These are phyloP conservation scores for Sugiyamaella smithiae DNA, from an alignment of 805 yeast species.

Conservation along the genomic window DNA sequence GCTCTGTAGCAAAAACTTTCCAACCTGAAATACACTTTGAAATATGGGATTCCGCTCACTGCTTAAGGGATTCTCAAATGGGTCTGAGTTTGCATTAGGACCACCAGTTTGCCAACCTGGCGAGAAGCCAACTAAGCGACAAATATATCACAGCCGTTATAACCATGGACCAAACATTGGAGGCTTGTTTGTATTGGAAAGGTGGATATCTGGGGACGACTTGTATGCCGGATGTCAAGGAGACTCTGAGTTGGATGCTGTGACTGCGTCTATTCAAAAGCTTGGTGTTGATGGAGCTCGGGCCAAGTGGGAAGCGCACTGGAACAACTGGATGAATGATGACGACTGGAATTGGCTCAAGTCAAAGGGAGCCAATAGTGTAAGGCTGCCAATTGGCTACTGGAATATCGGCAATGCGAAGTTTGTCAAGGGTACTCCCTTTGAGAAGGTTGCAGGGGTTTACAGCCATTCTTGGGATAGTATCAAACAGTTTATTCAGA, in stretches of 20 bases:
- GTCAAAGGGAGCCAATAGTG: conserved; percentile 65
- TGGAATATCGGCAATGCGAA: conserved; percentile 75
- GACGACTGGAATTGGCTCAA: conserved; percentile 79
- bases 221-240: conserved; percentile 54
- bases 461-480: conserved; percentile 74
- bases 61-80: conserved; percentile 17
- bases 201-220: conserved; percentile 48
- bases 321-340: conserved; percentile 58
- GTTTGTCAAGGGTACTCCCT: conserved; percentile 60
- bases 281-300: conserved; percentile 56
- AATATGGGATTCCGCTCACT: conserved; percentile 30
- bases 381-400: conserved; percentile 87
- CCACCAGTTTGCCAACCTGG: conserved; percentile 32
- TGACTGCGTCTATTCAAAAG: conserved; percentile 45
- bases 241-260: conserved; percentile 72
- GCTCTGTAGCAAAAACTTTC: no score
- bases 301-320: conserved; percentile 55
- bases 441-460: conserved; percentile 50
- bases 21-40: no score
- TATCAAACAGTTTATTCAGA: conserved; percentile 52
- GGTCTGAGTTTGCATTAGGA: conserved; percentile 24
- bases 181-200: conserved; percentile 72
- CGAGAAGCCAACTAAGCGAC: conserved; percentile 33
- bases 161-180: conserved; percentile 89
- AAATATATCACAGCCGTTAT: conserved; percentile 35